Base-by-base conservation (phyloP, 345 rosid genomes). In the Turnera subulata region DNA sequence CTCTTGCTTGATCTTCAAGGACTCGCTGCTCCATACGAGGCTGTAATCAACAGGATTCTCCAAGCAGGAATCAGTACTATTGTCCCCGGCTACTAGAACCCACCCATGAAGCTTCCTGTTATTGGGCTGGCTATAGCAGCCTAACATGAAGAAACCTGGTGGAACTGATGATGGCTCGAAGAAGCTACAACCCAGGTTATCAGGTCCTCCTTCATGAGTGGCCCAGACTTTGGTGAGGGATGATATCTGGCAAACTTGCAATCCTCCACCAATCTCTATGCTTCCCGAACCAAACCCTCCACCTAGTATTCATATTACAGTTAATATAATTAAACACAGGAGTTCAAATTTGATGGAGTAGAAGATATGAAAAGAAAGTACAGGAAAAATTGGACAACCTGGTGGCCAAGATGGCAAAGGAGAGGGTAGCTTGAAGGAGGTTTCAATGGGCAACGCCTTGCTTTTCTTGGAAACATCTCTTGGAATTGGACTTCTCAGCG, bases 21-120 rank as follows among this genome's bases (percentile, higher is more conserved):
- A 66, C 51, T 88, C 86, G 6, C 93, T 86, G 73, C 74, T 86
- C 84, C 84, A 88, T 42, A 89, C 76, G 37, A 92, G 95, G 45
- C 70, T 77, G 72, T 84, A 92, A 71, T 89, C 98, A 5, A 72
- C 2, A 11, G 98, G 98, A 19, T 64, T 67, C 35, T 70, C 67
- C 26, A 92, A 62, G 42, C n/a, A n/a, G n/a, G n/a, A n/a, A n/a
- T n/a, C n/a, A n/a, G n/a, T n/a, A n/a, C n/a, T n/a, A n/a, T n/a
- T n/a, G 19, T 82, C 91, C 73, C 68, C 78, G 6, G 69, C 96
- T 0, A 57, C 83, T 21, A 92, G 87, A 69, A 82, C 81, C 89
- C 84, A 80, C 1, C 87, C 89, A 18, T 60, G 77, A 11, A 83
- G 81, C 15, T 35, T 46, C 11, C 55, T 68, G 53, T 78, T 80